Base-by-base conservation (phyloP, 2,329 filamentous ascomycete species). In the Colletotrichum horii region DNA sequence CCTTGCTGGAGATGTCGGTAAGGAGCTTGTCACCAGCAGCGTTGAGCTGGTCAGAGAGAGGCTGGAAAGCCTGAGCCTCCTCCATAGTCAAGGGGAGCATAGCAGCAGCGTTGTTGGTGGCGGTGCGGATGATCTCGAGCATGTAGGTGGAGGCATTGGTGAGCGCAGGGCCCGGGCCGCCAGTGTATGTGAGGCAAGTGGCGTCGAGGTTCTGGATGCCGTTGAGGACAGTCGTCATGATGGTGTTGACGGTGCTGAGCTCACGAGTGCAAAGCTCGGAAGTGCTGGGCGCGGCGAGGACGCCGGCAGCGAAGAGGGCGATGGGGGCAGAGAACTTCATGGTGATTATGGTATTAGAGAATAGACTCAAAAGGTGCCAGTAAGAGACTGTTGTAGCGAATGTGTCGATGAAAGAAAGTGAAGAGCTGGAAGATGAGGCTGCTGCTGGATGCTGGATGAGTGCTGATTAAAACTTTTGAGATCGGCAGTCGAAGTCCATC, bases 21-120 rank as follows among this genome's bases (percentile, higher is more conserved):
- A 76, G 74, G 8, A 76, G 71, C 66, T 74, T 76, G 71, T 76
- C 74, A 6, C 74, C 74, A 30, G 74, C 71, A 24, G 71, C 71
- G 66, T 76, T 76, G 60, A 76, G 74, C 66, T 74, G 1, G 66
- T 76, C 71, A 28, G 74, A 76, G 15, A 76, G 66, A 6, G 74
- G 74, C 52, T 76, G 74, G 71, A 76, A 76, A 55, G 74, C 74
- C n/a, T 70, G 70, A 61, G 74, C 74, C 74, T 76, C 74, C 9
- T 74, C 74, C 36, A 76, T 76, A 38, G 66, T 75, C n/a, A 76
- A 32, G 8, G 74, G 48, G 3, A 55, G 15, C 71, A 76, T 60
- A 34, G 52, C 32, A n/a, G 38, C 66, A 28, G 74, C 74, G 71
- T 74, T 71, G 71, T 66, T 52, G 52, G 74, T 76, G 16, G 74